Evolutionary conservation across 371 early-diverging fungal species (phyloP), one percentile per base, ranked within the genome.

Genomic region (Gilbertella persicaria): DNA sequence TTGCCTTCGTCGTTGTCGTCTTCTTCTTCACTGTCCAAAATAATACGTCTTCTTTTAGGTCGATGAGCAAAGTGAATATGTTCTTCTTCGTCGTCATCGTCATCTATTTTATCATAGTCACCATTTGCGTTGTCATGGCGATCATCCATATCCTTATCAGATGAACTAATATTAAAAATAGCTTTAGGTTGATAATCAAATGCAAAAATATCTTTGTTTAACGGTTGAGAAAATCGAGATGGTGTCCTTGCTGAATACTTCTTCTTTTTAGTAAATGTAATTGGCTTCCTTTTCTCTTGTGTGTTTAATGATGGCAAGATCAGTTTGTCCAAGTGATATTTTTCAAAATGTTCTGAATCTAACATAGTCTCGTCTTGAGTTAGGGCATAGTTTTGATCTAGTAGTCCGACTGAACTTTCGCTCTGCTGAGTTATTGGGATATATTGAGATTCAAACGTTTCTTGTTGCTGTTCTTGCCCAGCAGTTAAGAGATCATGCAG

Each of bases 21-120:
- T 9, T 9, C 10, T 5, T 38, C 38, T 38, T 38, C 38, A 48
- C 25, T 35, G 3, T 40, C 38, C 40, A 10, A 4, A 19, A 42
- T 23, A 42, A 20, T 42, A 12, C 25, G 24, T 7, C n/a, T 3
- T 2, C 42, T 8, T 13, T 33, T 33, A 2, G 33, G 8, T 33
- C 35, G 29, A 28, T 21, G 46, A 30, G 19, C 8, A 29, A 33
- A 46, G 12, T 33, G 33, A 17, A 33, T 17, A 2, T 28, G 13
- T 0, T 50, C 50, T 5, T 50, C 50, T 2, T 50, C 50, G 6
- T 25, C 19, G 9, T 23, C 41, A 20, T 50, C 29, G 4, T 49
- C 49, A 16, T 16, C 20, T 19, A 19, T 17, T 5, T 16, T 40
- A 20, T 40, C 19, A 19, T 12, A 33, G 33, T 33, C 8, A 10